phyloP scores from a whole-genome alignment of 176 grass and related monocot species.

The Pontederia crassipes region DNA sequence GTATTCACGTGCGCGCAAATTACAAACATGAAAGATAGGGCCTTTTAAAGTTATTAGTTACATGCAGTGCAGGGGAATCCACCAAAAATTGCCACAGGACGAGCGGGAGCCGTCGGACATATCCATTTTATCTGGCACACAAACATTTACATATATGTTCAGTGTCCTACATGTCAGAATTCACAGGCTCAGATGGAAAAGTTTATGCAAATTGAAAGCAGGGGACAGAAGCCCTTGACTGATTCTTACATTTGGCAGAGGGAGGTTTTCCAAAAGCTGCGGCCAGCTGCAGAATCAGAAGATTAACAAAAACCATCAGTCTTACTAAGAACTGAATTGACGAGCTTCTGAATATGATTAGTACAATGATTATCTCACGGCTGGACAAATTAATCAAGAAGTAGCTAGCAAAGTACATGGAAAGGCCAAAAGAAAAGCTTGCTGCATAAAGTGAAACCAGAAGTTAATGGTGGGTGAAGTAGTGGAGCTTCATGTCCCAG shows the following conservation, averaged over 20 bases:
- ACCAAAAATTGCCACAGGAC: conserved; percentile 74
- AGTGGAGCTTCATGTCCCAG: too few species aligned
- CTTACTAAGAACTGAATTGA: too few species aligned
- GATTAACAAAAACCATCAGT: background rate
- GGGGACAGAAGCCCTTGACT: background rate
- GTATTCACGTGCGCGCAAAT: background rate
- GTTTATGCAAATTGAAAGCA: background rate
- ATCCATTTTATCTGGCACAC: conserved; percentile 93
- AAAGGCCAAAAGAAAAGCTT: background rate
- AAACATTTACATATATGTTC: background rate
- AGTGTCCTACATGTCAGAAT: too few species aligned
- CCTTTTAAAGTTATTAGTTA: conserved; percentile 33
- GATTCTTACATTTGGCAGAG: conserved; percentile 85
- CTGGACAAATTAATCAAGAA: background rate
- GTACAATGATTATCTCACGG: too few species aligned
- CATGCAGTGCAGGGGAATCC: conserved; percentile 97
- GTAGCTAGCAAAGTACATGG: background rate
- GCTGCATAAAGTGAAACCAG: too few species aligned
- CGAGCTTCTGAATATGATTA: too few species aligned
- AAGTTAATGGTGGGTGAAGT: too few species aligned
- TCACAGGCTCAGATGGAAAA: too few species aligned
- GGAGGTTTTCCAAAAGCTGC: conserved; percentile 77
- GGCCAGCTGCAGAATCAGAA: conserved; percentile 56
- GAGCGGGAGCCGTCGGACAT: conserved; percentile 80
- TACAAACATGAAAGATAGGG: conserved; percentile 1